Percentiles rank a stretch among this genome's conserved stretches.
These are phyloP conservation scores for Candida albicans DNA, from an alignment of 1,139 yeast species.

Conservation along the genomic window DNA sequence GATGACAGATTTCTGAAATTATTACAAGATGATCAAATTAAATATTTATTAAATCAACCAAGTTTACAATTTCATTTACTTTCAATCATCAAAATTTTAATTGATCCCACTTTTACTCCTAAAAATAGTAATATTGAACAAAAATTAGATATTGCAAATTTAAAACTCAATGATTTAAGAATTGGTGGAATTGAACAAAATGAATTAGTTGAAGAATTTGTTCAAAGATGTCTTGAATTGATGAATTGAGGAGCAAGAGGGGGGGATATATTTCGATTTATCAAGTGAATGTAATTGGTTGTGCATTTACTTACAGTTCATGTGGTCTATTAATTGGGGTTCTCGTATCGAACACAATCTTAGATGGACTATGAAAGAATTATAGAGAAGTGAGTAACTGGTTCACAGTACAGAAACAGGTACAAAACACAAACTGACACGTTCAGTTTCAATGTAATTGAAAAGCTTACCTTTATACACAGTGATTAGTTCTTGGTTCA, in stretches of 20 bases:
- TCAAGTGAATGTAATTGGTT: no score
- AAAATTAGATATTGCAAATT: constrained; percentile 55
- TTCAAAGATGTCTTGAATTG: constrained; percentile 20
- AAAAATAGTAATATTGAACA: constrained; percentile 50
- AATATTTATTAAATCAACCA: constrained; percentile 44
- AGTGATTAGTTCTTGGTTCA: no score
- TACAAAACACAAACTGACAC: no score
- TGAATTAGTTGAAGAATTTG: constrained; percentile 64
- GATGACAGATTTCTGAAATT: constrained; percentile 17
- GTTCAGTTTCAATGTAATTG: no score
- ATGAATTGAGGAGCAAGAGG: constrained; percentile 1
- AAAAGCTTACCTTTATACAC: no score
- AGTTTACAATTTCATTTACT: constrained; percentile 54
- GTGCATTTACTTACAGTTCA: no score
- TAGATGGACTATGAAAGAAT: no score
- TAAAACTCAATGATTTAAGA: constrained; percentile 60
- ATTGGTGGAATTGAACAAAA: constrained; percentile 65
- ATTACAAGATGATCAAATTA: constrained; percentile 38
- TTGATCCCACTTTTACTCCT: constrained; percentile 10
- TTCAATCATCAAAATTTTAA: constrained; percentile 46
- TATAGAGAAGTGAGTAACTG: no score
- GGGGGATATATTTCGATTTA: no score
- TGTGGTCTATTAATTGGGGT: no score
- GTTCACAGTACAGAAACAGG: no score
- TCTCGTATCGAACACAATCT: no score